phyloP scores from a whole-genome alignment of 2,329 filamentous ascomycete genomes.

The Aspergillus pseudoterreus region DNA sequence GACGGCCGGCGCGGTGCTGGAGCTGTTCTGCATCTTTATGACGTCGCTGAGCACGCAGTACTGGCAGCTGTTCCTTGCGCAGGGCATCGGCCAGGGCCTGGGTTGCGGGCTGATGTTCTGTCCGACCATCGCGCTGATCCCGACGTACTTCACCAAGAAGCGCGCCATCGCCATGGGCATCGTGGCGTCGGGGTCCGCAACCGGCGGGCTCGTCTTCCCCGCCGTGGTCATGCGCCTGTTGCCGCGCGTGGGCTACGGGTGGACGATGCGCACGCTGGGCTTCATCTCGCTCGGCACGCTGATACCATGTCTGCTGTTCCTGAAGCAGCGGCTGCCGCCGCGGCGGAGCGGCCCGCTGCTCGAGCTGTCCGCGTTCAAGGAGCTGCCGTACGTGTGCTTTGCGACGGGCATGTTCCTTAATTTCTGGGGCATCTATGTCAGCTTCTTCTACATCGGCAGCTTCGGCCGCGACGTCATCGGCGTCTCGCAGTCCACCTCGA shows the following conservation, averaged over 20 bases:
- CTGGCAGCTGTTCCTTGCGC: constrained; percentile 49
- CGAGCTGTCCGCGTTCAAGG: constrained; percentile 51
- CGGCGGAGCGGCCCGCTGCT: constrained; percentile 50
- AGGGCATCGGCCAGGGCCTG: constrained; percentile 56
- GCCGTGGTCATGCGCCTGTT: constrained; percentile 55
- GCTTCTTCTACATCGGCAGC: constrained; percentile 47
- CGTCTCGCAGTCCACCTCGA: constrained; percentile 43
- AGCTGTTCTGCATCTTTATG: constrained; percentile 50
- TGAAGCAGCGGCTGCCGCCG: constrained; percentile 49
- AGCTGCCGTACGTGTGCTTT: constrained; percentile 45
- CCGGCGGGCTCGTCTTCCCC: constrained; percentile 63
- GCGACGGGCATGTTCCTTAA: constrained; percentile 42
- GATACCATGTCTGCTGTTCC: constrained; percentile 40
- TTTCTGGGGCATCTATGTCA: constrained; percentile 54
- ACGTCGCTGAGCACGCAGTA: constrained; percentile 46
- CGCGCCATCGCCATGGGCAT: constrained; percentile 59
- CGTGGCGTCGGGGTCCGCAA: constrained; percentile 56
- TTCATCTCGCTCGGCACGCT: constrained; percentile 54
- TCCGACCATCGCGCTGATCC: constrained; percentile 52
- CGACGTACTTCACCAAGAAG: constrained; percentile 61
- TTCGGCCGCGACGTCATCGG: constrained; percentile 40
- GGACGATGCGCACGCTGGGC: constrained; percentile 61
- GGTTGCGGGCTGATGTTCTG: constrained; percentile 55
- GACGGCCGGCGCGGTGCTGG: constrained; percentile 41
- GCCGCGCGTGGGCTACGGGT: constrained; percentile 59